Evolutionary conservation across 1,284 basidiomycete genomes (phyloP).

Genomic region (Marasmius sp.): DNA sequence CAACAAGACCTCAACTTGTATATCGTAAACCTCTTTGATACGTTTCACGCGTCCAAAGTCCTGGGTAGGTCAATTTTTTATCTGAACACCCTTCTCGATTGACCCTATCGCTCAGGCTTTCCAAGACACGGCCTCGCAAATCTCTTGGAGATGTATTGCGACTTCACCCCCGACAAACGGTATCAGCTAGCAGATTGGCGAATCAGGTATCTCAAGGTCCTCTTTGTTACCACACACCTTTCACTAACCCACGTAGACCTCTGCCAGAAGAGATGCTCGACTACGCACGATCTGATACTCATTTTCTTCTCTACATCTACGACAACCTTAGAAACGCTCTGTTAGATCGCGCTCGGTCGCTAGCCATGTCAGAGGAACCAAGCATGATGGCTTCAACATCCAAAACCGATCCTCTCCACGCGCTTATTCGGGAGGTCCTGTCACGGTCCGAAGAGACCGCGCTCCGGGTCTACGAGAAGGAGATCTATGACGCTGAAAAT

Average conservation of each 20-base stretch:
- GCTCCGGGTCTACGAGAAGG: slow-evolving; percentile 64
- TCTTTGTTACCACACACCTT: not conserved
- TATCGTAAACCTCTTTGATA: slow-evolving; percentile 94
- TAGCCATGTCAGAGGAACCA: slow-evolving; percentile 23
- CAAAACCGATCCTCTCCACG: slow-evolving; percentile 30
- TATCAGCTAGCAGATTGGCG: slow-evolving; percentile 98
- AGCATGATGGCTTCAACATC: slow-evolving; percentile 19
- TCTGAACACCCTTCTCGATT: slow-evolving; percentile 7
- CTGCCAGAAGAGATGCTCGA: slow-evolving; percentile 86
- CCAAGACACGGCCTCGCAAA: slow-evolving; percentile 82
- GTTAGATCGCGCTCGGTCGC: slow-evolving; percentile 56
- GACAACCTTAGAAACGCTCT: slow-evolving; percentile 90
- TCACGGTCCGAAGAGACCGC: slow-evolving; percentile 73
- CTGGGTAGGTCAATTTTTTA: slow-evolving; percentile 51
- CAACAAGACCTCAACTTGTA: slow-evolving; percentile 95
- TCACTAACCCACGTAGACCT: slow-evolving; percentile 49
- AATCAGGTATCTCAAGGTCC: slow-evolving; percentile 57
- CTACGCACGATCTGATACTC: slow-evolving; percentile 95
- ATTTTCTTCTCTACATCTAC: slow-evolving; percentile 92
- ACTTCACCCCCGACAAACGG: slow-evolving; percentile 92
- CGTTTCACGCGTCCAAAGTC: slow-evolving; percentile 90
- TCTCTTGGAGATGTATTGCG: slow-evolving; percentile 87
- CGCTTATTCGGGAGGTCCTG: slow-evolving; percentile 58
- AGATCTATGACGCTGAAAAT: slow-evolving; percentile 64
- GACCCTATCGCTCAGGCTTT: slow-evolving; percentile 52